Evolutionary conservation across 2,329 filamentous ascomycete species (phyloP).

Genomic region (Talaromyces sp.): DNA sequence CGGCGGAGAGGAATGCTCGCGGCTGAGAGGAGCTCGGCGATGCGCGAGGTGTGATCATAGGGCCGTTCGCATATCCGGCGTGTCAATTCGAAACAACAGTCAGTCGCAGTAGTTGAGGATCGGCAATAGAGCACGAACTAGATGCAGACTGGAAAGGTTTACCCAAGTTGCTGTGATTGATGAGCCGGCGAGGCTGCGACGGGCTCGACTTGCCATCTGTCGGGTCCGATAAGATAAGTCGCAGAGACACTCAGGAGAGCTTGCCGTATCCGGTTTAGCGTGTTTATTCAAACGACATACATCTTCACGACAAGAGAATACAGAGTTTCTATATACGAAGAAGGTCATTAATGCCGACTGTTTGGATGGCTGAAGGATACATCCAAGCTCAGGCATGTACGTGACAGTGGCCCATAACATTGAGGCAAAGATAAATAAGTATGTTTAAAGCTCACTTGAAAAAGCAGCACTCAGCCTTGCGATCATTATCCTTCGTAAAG

Average conservation of each 20-base stretch:
- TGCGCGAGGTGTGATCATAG: conserved; percentile 35
- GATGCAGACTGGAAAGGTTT: neutral
- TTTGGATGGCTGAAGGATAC: neutral
- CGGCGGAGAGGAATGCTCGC: conserved; percentile 25
- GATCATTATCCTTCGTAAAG: neutral
- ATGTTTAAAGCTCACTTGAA: neutral
- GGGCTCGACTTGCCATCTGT: neutral
- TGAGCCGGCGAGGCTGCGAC: neutral
- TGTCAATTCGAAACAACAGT: neutral
- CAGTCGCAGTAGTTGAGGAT: neutral
- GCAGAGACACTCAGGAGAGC: neutral
- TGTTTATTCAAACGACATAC: neutral
- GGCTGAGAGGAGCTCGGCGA: conserved; percentile 24
- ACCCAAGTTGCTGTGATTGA: neutral
- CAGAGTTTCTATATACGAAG: neutral
- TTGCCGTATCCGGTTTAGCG: neutral
- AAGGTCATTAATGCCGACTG: neutral
- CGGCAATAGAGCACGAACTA: neutral
- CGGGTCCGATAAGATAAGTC: neutral
- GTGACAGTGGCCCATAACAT: neutral
- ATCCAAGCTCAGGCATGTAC: neutral
- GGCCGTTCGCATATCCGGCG: neutral
- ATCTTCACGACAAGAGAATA: neutral
- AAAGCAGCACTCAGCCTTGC: neutral
- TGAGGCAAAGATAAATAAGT: neutral